Evolutionary conservation across 371 early-diverging fungal genomes (phyloP).

Genomic region (Cokeromyces recurvatus): DNA sequence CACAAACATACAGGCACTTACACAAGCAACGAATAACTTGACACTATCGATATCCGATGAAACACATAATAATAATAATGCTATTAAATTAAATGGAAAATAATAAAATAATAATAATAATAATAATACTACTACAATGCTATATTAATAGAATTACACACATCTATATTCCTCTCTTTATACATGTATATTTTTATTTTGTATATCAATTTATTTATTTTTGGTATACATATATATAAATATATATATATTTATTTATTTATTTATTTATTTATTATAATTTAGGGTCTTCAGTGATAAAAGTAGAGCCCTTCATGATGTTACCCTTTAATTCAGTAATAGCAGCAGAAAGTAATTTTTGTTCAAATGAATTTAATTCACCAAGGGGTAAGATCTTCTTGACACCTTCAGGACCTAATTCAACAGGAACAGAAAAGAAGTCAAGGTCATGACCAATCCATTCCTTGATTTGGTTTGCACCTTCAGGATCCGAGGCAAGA

Average conservation of each 20-base stretch:
- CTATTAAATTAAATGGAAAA: constrained; percentile 18
- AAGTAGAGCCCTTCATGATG: constrained; percentile 65
- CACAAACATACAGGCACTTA: constrained; percentile 16
- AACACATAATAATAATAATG: too few relatives aligned
- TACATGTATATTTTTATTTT: too few relatives aligned
- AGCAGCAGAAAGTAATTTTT: constrained; percentile 63
- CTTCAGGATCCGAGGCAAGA: constrained; percentile 63
- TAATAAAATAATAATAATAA: too few relatives aligned
- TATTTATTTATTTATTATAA: too few relatives aligned
- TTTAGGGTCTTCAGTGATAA: constrained; percentile 44
- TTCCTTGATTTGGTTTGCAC: constrained; percentile 48
- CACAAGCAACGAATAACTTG: constrained; percentile 26
- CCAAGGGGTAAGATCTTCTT: constrained; percentile 69
- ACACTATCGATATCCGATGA: constrained; percentile 23
- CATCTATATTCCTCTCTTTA: too few relatives aligned
- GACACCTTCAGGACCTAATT: constrained; percentile 79
- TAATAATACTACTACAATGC: too few relatives aligned
- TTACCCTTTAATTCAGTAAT: constrained; percentile 76
- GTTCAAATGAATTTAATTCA: constrained; percentile 61
- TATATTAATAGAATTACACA: too few relatives aligned
- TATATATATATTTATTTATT: too few relatives aligned
- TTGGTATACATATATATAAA: too few relatives aligned
- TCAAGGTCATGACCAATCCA: constrained; percentile 50
- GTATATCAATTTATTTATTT: too few relatives aligned
- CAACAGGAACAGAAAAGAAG: constrained; percentile 82